Percentiles rank a stretch among this genome's conserved stretches.
These are phyloP conservation scores for Pythium graminicola DNA, from an alignment of 352 stramenopile genomes.

Conservation along the genomic window DNA sequence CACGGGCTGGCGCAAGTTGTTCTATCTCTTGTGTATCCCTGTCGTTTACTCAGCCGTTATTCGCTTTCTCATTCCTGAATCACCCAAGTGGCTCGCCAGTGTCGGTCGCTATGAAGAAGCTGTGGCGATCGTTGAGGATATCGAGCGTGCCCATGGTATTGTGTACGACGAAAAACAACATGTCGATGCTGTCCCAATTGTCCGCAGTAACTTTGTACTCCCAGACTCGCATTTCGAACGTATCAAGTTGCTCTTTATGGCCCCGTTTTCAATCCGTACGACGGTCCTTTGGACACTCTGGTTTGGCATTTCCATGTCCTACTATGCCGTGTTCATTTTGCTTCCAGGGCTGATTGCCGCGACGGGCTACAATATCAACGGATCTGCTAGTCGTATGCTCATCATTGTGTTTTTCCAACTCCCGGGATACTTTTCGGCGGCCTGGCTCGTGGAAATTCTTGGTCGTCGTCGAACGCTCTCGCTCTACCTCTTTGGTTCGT, in stretches of 20 bases:
- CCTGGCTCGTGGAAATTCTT: constrained; percentile 44
- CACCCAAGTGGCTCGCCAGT: constrained; percentile 65
- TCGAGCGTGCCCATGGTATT: constrained; percentile 45
- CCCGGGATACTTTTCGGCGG: constrained; percentile 49
- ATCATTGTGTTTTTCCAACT: constrained; percentile 62
- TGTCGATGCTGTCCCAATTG: constrained; percentile 10
- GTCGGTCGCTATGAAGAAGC: constrained; percentile 58
- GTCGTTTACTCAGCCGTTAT: constrained; percentile 49
- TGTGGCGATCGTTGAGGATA: constrained; percentile 43
- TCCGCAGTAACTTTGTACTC: constrained; percentile 17
- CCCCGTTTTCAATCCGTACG: constrained; percentile 45
- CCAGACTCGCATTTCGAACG: constrained; percentile 44
- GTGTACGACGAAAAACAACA: constrained; percentile 39
- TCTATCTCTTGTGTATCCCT: constrained; percentile 43
- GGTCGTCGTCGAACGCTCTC: constrained; percentile 51
- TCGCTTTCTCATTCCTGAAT: constrained; percentile 49
- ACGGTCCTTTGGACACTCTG: constrained; percentile 60
- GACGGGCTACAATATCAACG: constrained; percentile 60
- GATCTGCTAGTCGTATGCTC: constrained; percentile 40
- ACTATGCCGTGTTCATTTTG: constrained; percentile 68
- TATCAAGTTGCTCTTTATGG: constrained; percentile 46
- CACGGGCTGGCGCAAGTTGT: constrained; percentile 58
- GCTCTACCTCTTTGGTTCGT: constrained; percentile 40
- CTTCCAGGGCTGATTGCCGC: constrained; percentile 41
- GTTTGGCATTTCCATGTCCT: constrained; percentile 63